Conservation (phyloP, 1,284 basidiomycete genomes). For the Trametes versicolor region DNA sequence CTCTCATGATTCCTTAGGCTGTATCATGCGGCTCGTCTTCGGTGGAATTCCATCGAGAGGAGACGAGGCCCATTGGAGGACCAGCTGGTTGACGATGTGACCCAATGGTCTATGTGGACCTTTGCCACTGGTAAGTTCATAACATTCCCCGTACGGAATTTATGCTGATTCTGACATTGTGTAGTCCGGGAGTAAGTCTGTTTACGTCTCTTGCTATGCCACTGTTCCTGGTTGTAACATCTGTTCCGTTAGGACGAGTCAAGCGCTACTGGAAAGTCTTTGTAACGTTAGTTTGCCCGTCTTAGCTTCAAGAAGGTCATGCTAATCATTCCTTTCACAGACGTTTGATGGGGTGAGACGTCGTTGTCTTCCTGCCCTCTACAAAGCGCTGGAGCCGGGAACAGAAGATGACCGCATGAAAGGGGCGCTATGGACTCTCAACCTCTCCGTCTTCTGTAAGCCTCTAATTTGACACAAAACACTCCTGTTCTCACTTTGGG, state of each 20-base stretch:
- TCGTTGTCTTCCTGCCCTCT: constrained; percentile 72
- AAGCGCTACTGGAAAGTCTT: constrained; percentile 66
- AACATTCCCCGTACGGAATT: constrained; percentile 23
- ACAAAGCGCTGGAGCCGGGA: constrained; percentile 77
- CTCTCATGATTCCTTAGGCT: constrained; percentile 49
- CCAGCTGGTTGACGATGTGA: constrained; percentile 80
- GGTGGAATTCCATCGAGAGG: constrained; percentile 80
- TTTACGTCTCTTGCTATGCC: constrained; percentile 8
- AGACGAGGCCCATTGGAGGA: constrained; percentile 79
- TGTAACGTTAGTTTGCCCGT: constrained; percentile 53
- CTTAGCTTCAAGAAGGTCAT: neutral
- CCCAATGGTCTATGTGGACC: constrained; percentile 88
- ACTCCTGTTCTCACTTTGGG: neutral
- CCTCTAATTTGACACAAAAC: neutral
- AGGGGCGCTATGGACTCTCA: constrained; percentile 89
- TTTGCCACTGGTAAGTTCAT: constrained; percentile 66
- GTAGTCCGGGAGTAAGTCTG: constrained; percentile 63
- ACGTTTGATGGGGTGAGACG: constrained; percentile 82
- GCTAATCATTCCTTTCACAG: constrained; percentile 43
- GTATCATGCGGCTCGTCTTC: constrained; percentile 73
- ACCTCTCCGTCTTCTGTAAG: constrained; percentile 67
- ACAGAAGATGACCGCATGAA: constrained; percentile 92
- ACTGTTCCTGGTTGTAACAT: neutral
- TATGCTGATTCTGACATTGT: constrained; percentile 10
- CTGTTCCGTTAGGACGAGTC: constrained; percentile 57